A percentile compares a stretch with the other conserved stretches of the same genome.
Evolutionary conservation across 2,329 filamentous ascomycete genomes (phyloP).

Genomic region (Fusarium poae): DNA sequence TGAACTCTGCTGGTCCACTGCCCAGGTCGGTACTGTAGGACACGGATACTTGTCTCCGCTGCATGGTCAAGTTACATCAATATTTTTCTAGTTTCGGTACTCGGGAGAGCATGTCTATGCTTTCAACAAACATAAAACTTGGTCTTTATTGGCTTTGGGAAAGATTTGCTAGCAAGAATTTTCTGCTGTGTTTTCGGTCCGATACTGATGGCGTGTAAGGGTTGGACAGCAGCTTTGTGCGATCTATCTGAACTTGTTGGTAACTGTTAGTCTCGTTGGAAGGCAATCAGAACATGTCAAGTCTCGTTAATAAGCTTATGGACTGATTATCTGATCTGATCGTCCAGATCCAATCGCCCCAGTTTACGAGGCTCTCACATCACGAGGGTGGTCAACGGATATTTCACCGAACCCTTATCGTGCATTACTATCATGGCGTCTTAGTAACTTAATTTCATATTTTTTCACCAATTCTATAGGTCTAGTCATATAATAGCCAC

Average conservation of each 20-base stretch:
- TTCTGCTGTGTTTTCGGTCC: slow-evolving; percentile 24
- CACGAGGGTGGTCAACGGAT: background rate
- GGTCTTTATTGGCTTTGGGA: slow-evolving; percentile 9
- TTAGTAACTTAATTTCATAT: background rate
- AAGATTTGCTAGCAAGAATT: slow-evolving; percentile 14
- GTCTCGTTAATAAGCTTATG: background rate
- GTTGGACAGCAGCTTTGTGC: background rate
- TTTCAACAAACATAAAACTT: slow-evolving; percentile 1
- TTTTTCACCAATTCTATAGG: background rate
- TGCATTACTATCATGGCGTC: background rate
- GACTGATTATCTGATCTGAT: background rate
- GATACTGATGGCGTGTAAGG: slow-evolving; percentile 8
- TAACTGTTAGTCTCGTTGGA: background rate
- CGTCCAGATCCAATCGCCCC: background rate
- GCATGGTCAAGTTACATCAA: background rate
- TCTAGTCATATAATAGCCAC: background rate
- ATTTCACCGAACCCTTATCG: background rate
- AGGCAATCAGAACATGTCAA: background rate
- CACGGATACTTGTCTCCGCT: slow-evolving; percentile 26
- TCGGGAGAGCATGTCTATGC: background rate
- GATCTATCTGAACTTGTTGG: background rate
- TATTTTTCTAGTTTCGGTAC: slow-evolving; percentile 15
- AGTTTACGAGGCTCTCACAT: background rate
- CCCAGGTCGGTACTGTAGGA: slow-evolving; percentile 1
- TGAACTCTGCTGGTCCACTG: background rate